Evolutionary conservation across 169 alveolate species (phyloP).

Genomic region (Theileria luwenshuni): DNA sequence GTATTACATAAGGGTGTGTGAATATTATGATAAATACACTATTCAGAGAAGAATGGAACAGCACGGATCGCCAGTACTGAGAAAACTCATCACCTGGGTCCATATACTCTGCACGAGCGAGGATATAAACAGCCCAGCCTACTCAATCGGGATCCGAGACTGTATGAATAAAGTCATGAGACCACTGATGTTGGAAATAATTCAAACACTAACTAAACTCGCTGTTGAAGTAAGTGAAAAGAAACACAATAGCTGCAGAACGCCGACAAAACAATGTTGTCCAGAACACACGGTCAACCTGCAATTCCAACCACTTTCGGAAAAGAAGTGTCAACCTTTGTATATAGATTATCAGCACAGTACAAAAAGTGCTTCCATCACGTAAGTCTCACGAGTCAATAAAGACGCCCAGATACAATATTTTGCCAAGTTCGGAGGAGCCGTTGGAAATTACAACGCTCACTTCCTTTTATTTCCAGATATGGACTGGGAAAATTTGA

Average conservation of each 20-base stretch:
- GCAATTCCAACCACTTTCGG: conserved; percentile 97
- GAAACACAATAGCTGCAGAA: conserved; percentile 52
- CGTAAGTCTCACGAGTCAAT: conserved; percentile 40
- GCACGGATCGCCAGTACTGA: conserved; percentile 56
- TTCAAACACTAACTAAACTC: conserved; percentile 61
- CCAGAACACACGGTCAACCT: conserved; percentile 96
- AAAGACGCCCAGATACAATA: conserved; percentile 68
- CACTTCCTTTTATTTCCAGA: conserved; percentile 89
- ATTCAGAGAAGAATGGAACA: conserved; percentile 52
- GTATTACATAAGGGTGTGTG: conserved; percentile 85
- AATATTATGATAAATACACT: conserved; percentile 3
- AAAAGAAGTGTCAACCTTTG: conserved; percentile 88
- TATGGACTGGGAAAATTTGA: conserved; percentile 84
- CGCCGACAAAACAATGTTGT: conserved; percentile 87
- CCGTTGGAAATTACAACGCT: conserved; percentile 95
- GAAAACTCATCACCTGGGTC: conserved; percentile 79
- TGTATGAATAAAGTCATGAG: conserved; percentile 74
- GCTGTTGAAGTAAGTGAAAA: conserved; percentile 58
- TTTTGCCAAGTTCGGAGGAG: conserved; percentile 93
- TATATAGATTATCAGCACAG: conserved; percentile 60
- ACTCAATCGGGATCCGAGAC: conserved; percentile 83
- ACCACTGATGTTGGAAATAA: conserved; percentile 73
- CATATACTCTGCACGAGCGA: conserved; percentile 93
- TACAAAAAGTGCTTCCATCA: conserved; percentile 50
- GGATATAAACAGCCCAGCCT: conserved; percentile 92